Evolutionary conservation across 345 rosid genomes (phyloP), one percentile per base, ranked within the genome.

Genomic region (Citrus sp.): DNA sequence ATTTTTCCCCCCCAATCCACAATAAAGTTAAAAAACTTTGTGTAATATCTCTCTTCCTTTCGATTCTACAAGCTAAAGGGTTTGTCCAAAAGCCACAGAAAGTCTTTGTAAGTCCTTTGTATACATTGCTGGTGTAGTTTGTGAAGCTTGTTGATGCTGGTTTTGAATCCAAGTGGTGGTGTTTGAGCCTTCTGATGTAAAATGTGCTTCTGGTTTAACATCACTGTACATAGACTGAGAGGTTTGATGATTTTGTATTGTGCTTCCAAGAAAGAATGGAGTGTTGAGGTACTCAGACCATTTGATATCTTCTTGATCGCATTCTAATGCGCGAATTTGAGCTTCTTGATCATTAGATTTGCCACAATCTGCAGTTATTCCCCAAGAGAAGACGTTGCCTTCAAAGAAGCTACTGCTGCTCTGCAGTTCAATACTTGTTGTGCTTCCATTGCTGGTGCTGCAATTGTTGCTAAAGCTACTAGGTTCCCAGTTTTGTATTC

Each of bases 201-300:
- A 78, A 24, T 73, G 34, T 66, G 80, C 66, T 80, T 78, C 86
- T 71, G 87, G 75, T 83, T 83, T 85, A 38, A 78, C 77, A 30
- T 72, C 81, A 40, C 69, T 71, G 84, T 85, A 82, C 83, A 82
- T 16, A 2, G 77, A 46, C 58, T 82, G 88, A 49, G 84, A 46
- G 75, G 82, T 56, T 72, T 81, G 82, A 62, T 80, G 83, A 61
- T 72, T 81, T 59, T 82, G 89, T 66, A 87, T 16, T 38, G 76
- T 22, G 66, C 12, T 81, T 58, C 86, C 89, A 18, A 81, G 40
- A 67, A 85, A 35, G 73, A 83, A 83, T 59, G 91, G 89, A 22
- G 78, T 54, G 49, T 74, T 83, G 76, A 88, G 82, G 79, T 85
- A 87, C 59, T 88, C 93, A 32, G 91, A 83, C 91, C 90, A 88